Base-by-base conservation (phyloP, 1,284 basidiomycete genomes). In the Rhodotorula sp. region DNA sequence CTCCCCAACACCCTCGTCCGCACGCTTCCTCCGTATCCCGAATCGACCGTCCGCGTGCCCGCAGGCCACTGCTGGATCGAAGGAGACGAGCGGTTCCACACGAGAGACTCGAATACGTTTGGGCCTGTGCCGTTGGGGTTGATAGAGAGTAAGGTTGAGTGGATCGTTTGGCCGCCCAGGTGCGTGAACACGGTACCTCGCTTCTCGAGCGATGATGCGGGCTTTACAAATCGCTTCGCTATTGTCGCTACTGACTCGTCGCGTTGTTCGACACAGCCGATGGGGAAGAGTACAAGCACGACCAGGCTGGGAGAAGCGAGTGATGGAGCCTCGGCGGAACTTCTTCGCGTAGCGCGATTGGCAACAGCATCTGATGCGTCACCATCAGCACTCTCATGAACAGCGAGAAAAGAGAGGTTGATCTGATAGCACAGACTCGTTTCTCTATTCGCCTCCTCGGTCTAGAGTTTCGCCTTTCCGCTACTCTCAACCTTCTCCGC, bases 11-110 rank as follows among this genome's bases (percentile, higher is more conserved):
- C 85, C 71, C 76, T 83, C 2, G 82, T 84, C 57, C 74, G 79
- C 20, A 82, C 83, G 0, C 71, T 81, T 1, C 79, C 79, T 0
- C 81, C 82, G 2, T 79, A 67, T n/a, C 52, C 53, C 20, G 78
- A 32, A 68, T 78, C 47, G 79, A 80, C 53, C 32, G 75, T 83
- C 7, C 64, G 79, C 36, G 79, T 82, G 59, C 82, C 81, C 1
- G 76, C 79, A 15, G 82, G 82, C 20, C 77, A 79, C 59, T 83
- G 81, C 52, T 85, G 84, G 84, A 79, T 85, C 58, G 84, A 85
- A 76, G 84, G 84, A 20, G 84, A 85, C 77, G 83, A 82, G 44
- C 78, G 77, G 36, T 82, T 80, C 66, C 80, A 81, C 48, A 81
- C 82, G 4, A 61, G 80, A 46, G 84, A 85, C 74, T 82, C 81